phyloP scores from a whole-genome alignment of 1,284 basidiomycete species.

The Rhodofomes roseus region DNA sequence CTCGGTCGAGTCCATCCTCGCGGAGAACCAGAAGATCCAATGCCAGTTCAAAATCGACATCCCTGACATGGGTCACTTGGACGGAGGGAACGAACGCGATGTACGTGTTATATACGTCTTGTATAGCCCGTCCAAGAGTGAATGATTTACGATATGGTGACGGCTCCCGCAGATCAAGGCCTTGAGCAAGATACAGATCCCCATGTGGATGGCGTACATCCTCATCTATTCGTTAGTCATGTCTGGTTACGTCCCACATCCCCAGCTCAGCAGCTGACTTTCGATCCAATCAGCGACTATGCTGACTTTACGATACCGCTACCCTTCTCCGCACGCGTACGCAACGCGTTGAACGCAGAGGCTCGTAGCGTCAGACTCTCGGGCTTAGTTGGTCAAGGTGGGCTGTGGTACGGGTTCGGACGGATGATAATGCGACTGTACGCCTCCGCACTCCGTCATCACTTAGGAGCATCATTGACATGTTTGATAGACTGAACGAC shows the following conservation, averaged over 20 bases:
- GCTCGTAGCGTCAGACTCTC: conserved; percentile 77
- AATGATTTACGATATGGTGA: background rate
- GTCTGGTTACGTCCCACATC: conserved; percentile 40
- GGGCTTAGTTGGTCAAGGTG: conserved; percentile 79
- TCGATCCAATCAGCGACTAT: conserved; percentile 57
- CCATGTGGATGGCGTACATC: conserved; percentile 85
- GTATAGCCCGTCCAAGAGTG: too few species aligned
- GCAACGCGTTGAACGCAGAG: conserved; percentile 83
- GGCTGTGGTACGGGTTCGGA: conserved; percentile 88
- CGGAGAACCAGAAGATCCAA: conserved; percentile 91
- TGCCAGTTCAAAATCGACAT: conserved; percentile 86
- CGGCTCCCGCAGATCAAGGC: conserved; percentile 58
- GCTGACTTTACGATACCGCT: conserved; percentile 81
- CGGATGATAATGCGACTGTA: conserved; percentile 78
- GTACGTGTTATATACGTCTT: conserved; percentile 37
- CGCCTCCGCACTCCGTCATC: background rate
- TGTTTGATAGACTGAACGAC: conserved; percentile 57
- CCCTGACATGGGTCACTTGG: conserved; percentile 83
- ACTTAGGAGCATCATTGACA: background rate
- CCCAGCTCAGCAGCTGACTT: conserved; percentile 1
- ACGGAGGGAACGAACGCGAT: conserved; percentile 78
- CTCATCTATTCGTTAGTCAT: conserved; percentile 70
- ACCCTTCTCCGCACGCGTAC: conserved; percentile 72
- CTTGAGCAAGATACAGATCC: conserved; percentile 71
- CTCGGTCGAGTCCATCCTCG: conserved; percentile 82